Percentiles rank a stretch among this genome's conserved stretches.
phyloP scores from a whole-genome alignment of 169 alveolate species.

The Cryptosporidium canis region DNA sequence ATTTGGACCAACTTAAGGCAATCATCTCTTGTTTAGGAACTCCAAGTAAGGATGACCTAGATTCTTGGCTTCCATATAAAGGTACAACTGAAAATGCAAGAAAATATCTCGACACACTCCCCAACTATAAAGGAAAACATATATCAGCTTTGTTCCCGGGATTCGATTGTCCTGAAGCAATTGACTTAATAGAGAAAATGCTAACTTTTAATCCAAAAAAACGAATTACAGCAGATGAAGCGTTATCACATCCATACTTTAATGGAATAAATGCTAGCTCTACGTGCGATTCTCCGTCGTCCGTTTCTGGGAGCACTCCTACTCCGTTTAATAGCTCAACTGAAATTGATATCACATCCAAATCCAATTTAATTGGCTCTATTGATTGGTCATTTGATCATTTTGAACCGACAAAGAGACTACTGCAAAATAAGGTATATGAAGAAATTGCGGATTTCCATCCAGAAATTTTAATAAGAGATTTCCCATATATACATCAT shows the following conservation, averaged over 20 bases:
- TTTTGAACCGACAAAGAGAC: constrained; percentile 87
- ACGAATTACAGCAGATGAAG: constrained; percentile 94
- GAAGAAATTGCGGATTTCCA: constrained; percentile 85
- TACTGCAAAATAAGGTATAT: constrained; percentile 83
- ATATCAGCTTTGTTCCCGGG: constrained; percentile 83
- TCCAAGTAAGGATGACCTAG: constrained; percentile 88
- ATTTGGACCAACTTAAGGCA: constrained; percentile 88
- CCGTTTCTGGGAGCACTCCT: background rate
- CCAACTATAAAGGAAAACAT: constrained; percentile 81
- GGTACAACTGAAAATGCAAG: constrained; percentile 82
- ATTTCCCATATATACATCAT: constrained; percentile 29
- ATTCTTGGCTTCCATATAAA: constrained; percentile 76
- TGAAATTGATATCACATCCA: background rate
- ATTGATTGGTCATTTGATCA: constrained; percentile 91
- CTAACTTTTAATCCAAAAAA: constrained; percentile 92
- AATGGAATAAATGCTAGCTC: constrained; percentile 58
- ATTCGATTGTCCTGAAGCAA: constrained; percentile 76
- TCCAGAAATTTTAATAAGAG: constrained; percentile 79
- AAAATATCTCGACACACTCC: constrained; percentile 82
- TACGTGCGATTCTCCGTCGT: background rate
- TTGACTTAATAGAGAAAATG: constrained; percentile 91
- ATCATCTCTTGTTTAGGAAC: constrained; percentile 86
- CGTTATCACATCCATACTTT: constrained; percentile 94
- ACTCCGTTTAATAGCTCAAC: background rate
- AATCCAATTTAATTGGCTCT: constrained; percentile 12